Percentiles rank a stretch among this genome's conserved stretches.
phyloP scores from a whole-genome alignment of 495 filamentous ascomycete species.

The Saxophila tyrrhenica region DNA sequence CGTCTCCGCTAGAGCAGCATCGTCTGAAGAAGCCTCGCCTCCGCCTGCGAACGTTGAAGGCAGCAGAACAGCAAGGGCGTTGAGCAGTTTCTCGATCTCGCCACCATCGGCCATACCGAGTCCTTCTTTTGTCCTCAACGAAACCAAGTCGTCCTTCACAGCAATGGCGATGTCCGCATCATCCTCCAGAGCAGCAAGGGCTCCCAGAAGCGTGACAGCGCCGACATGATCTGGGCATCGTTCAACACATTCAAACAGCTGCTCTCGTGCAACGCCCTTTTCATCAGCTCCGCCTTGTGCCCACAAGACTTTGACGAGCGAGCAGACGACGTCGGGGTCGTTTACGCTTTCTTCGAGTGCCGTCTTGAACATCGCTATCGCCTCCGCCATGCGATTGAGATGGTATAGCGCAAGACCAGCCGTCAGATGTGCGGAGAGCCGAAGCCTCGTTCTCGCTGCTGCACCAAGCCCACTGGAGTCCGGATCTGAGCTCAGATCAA shows the following conservation, averaged over 20 bases:
- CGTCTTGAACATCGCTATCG: constrained; percentile 67
- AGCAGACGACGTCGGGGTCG: constrained; percentile 75
- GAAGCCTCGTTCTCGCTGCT: constrained; percentile 47
- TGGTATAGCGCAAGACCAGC: constrained; percentile 74
- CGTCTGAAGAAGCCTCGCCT: background rate
- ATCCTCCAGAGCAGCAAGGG: constrained; percentile 67
- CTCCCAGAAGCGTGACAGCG: constrained; percentile 66
- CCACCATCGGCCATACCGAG: constrained; percentile 36
- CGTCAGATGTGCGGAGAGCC: constrained; percentile 77
- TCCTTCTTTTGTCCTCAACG: constrained; percentile 51
- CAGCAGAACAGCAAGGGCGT: constrained; percentile 35
- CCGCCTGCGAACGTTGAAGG: background rate
- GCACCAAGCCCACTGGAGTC: constrained; percentile 44
- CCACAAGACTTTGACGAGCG: constrained; percentile 86
- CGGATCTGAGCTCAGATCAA: constrained; percentile 27
- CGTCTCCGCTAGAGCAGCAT: constrained; percentile 11
- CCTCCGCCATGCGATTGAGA: constrained; percentile 45
- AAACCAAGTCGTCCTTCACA: constrained; percentile 64
- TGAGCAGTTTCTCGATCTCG: constrained; percentile 47
- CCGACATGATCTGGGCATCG: constrained; percentile 59
- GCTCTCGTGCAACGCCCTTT: constrained; percentile 59
- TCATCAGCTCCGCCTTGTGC: constrained; percentile 71
- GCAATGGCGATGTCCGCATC: constrained; percentile 71
- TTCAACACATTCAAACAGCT: constrained; percentile 70
- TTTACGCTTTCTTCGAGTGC: constrained; percentile 68